A percentile compares a stretch with the other conserved stretches of the same genome.
These are phyloP conservation scores for Malassezia restricta DNA, from an alignment of 1,284 basidiomycete genomes.

Conservation along the genomic window DNA sequence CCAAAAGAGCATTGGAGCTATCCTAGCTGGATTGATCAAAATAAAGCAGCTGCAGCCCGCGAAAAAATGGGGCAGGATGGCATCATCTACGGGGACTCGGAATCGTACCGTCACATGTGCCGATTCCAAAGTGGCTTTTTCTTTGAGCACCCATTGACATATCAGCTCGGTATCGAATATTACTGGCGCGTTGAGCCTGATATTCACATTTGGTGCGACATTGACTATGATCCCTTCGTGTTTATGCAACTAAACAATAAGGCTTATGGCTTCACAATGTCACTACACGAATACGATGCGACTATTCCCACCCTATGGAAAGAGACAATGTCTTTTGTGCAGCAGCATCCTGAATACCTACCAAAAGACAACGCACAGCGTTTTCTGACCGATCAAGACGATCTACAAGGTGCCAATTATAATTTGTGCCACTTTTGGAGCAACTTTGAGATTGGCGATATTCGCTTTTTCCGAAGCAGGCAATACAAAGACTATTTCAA, in stretches of 20 bases:
- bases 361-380: slow-evolving; percentile 60
- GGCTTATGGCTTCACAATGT: slow-evolving; percentile 60
- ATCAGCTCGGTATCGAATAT: slow-evolving; percentile 60
- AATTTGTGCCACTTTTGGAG: slow-evolving; percentile 69
- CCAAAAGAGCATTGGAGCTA: slow-evolving; percentile 70
- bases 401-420: slow-evolving; percentile 49
- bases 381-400: slow-evolving; percentile 65
- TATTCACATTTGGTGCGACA: slow-evolving; percentile 64
- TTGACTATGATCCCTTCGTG: slow-evolving; percentile 70
- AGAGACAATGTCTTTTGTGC: slow-evolving; percentile 59
- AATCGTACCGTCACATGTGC: slow-evolving; percentile 56
- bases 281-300: slow-evolving; percentile 62
- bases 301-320: slow-evolving; percentile 70
- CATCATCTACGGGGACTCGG: slow-evolving; percentile 73
- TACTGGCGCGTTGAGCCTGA: slow-evolving; percentile 80
- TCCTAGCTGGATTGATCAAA: slow-evolving; percentile 57
- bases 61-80: slow-evolving; percentile 56
- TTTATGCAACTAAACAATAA: slow-evolving; percentile 71
- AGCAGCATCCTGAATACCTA: slow-evolving; percentile 58
- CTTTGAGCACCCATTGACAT: slow-evolving; percentile 48
- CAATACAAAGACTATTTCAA: slow-evolving; percentile 68
- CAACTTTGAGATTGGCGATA: slow-evolving; percentile 57
- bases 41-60: slow-evolving; percentile 55
- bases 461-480: slow-evolving; percentile 65
- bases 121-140: slow-evolving; percentile 81